phyloP scores from a whole-genome alignment of 2,329 filamentous ascomycete genomes.

The Clonostachys chloroleuca region DNA sequence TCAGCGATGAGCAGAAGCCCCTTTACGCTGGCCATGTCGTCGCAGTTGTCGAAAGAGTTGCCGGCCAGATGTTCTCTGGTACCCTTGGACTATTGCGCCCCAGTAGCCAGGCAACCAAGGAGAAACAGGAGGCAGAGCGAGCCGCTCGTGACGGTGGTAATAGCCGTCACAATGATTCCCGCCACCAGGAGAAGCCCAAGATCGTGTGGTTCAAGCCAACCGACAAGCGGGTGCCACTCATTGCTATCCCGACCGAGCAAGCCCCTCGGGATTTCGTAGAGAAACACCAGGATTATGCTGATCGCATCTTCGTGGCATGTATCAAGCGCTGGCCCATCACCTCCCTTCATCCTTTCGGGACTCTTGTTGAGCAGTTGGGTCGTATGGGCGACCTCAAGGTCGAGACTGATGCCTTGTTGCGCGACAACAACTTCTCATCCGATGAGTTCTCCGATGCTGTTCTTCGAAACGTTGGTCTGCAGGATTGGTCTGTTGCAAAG shows the following conservation, averaged over 20 bases:
- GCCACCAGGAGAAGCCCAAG: slow-evolving; percentile 91
- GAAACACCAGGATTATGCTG: slow-evolving; percentile 95
- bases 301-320: slow-evolving; percentile 96
- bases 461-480: slow-evolving; percentile 83
- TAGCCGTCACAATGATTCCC: slow-evolving; percentile 69
- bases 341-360: slow-evolving; percentile 97
- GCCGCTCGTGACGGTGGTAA: slow-evolving; percentile 79
- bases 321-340: slow-evolving; percentile 99
- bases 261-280: slow-evolving; percentile 97
- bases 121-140: slow-evolving; percentile 97
- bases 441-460: slow-evolving; percentile 98
- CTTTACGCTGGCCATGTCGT: slow-evolving; percentile 96
- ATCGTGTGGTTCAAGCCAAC: slow-evolving; percentile 99
- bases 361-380: slow-evolving; percentile 92
- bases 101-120: slow-evolving; percentile 97
- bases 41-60: slow-evolving; percentile 92
- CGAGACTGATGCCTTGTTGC: slow-evolving; percentile 92
- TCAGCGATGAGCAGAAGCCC: slow-evolving; percentile 96
- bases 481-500: slow-evolving; percentile 83
- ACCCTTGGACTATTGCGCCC: slow-evolving; percentile 90
- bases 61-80: slow-evolving; percentile 98
- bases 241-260: slow-evolving; percentile 97
- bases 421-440: slow-evolving; percentile 97
- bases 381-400: slow-evolving; percentile 97
- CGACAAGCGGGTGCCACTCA: slow-evolving; percentile 95